phyloP scores from a whole-genome alignment of 495 filamentous ascomycete species.

The Neurospora sp. region DNA sequence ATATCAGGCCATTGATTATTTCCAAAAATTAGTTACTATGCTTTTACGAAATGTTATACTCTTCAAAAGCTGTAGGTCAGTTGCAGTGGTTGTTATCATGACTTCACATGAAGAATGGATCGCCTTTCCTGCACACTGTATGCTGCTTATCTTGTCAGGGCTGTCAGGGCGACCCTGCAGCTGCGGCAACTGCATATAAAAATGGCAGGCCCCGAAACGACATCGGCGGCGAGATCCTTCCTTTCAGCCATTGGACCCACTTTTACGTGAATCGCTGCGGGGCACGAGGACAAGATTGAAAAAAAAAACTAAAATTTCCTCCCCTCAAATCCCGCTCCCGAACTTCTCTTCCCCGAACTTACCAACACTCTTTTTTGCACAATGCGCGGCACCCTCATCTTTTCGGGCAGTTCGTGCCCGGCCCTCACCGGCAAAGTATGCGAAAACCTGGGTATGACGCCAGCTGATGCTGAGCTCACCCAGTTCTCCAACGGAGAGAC shows the following conservation, averaged over 20 bases:
- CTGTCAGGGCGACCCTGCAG: not conserved
- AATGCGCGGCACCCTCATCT: conserved; percentile 49
- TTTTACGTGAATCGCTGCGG: not conserved
- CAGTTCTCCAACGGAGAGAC: conserved; percentile 79
- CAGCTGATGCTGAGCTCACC: conserved; percentile 46
- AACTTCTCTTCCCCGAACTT: conserved; percentile 2
- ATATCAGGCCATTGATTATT: not conserved
- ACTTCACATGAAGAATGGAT: not conserved
- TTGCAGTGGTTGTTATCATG: not conserved
- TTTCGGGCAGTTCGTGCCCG: conserved; percentile 47
- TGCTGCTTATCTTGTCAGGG: not conserved
- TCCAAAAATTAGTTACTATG: not conserved
- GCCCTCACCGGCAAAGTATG: conserved; percentile 48
- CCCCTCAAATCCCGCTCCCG: conserved; percentile 3
- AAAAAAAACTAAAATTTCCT: conserved; percentile 1
- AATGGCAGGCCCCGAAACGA: not conserved
- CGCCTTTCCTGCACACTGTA: not conserved
- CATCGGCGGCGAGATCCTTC: not conserved
- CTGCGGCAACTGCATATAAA: not conserved
- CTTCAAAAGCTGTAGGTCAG: not conserved
- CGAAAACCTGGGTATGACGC: conserved; percentile 46
- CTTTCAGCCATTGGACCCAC: not conserved
- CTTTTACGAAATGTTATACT: not conserved
- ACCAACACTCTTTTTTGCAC: conserved; percentile 10
- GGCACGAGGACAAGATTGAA: not conserved